These are phyloP conservation scores for Fraxinus anomala DNA, from an alignment of 257 asterid species.

Conservation along the genomic window DNA sequence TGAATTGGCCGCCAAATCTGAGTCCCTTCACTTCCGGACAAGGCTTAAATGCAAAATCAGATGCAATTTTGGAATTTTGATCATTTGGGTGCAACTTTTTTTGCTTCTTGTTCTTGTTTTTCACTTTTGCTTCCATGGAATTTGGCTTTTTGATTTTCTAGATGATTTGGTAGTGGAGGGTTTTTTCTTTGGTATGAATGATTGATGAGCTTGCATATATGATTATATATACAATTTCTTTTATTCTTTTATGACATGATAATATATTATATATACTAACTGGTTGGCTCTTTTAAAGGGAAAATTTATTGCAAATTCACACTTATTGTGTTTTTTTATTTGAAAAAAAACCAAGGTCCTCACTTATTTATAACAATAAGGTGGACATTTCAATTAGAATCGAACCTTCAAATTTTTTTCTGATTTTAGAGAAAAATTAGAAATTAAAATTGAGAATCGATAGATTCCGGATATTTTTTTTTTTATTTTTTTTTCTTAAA, in stretches of 20 bases:
- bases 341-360: too few species aligned
- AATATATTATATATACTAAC: too few species aligned
- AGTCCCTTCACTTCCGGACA: slow-evolving; percentile 79
- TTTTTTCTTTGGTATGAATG: slow-evolving; percentile 17
- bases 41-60: slow-evolving; percentile 74
- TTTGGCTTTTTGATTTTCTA: slow-evolving; percentile 5
- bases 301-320: too few species aligned
- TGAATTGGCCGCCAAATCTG: slow-evolving; percentile 92
- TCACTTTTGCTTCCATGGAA: slow-evolving; percentile 52
- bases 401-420: too few species aligned
- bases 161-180: slow-evolving; percentile 7
- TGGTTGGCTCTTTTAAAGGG: not conserved
- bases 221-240: not conserved
- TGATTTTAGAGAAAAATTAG: too few species aligned
- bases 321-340: too few species aligned
- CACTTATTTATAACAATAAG: too few species aligned
- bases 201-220: slow-evolving; percentile 10
- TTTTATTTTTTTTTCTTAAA: too few species aligned
- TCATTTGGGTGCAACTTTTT: slow-evolving; percentile 85
- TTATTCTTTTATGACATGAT: not conserved
- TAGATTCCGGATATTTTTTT: too few species aligned
- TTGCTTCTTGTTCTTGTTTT: slow-evolving; percentile 63
- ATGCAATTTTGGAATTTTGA: slow-evolving; percentile 49
- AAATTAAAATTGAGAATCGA: too few species aligned
- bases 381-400: too few species aligned